These are phyloP conservation scores for Clavariopsis aquatica DNA, from an alignment of 495 filamentous ascomycete species.

Conservation along the genomic window DNA sequence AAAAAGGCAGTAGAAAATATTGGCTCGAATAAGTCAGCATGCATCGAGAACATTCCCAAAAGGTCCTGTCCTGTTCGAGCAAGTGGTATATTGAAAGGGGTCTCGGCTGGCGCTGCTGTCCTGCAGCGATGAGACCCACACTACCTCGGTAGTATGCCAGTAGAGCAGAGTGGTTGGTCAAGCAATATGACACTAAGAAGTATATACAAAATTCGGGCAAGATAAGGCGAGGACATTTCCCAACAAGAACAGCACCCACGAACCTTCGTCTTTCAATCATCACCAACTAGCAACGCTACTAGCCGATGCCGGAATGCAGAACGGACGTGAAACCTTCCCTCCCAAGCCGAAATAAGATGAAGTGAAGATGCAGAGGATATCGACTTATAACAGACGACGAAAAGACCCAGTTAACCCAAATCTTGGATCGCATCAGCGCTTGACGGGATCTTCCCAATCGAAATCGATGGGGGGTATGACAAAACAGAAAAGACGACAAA, in stretches of 20 bases:
- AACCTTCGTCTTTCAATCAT: not conserved
- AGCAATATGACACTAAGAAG: conserved; percentile 18
- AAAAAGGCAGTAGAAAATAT: not conserved
- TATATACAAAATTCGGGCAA: conserved; percentile 20
- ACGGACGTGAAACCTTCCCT: not conserved
- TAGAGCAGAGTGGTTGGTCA: conserved; percentile 20
- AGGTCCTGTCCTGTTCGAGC: conserved; percentile 20
- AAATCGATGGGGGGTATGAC: conserved; percentile 11
- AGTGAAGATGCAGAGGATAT: not conserved
- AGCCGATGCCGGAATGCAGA: not conserved
- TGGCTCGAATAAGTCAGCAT: conserved; percentile 1
- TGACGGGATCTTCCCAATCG: conserved; percentile 35
- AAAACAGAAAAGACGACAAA: conserved; percentile 15
- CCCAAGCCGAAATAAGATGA: conserved; percentile 2
- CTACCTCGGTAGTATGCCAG: not conserved
- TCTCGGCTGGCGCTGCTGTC: conserved; percentile 22
- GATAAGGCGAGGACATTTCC: not conserved
- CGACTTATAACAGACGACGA: conserved; percentile 16
- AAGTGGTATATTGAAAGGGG: conserved; percentile 26
- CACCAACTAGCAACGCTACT: not conserved
- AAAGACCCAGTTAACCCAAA: conserved; percentile 34
- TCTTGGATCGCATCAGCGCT: conserved; percentile 36
- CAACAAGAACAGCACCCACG: not conserved
- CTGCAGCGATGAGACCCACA: conserved; percentile 11
- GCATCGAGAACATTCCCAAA: not conserved